phyloP scores from a whole-genome alignment of 306 rosid species.

The Vigna radiata region DNA sequence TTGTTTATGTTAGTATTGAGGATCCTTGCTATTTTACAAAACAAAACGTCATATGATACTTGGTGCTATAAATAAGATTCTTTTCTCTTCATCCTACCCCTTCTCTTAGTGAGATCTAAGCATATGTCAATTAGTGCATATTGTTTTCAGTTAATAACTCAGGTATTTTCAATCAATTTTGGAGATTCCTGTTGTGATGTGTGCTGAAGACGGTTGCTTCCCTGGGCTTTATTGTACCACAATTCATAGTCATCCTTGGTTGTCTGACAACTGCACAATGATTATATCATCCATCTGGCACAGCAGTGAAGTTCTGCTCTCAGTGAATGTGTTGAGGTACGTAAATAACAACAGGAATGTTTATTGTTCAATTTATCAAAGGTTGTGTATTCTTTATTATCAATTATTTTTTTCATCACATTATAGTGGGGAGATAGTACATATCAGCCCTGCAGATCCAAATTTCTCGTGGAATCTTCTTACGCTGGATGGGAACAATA shows the following conservation, averaged over 20 bases:
- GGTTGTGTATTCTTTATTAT: conserved; percentile 9
- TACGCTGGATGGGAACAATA: conserved; percentile 67
- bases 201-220: conserved; percentile 75
- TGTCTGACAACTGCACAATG: conserved; percentile 78
- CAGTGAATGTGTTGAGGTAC: conserved; percentile 79
- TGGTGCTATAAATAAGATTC: not conserved
- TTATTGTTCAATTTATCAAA: conserved; percentile 8
- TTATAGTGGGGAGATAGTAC: conserved; percentile 65
- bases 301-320: conserved; percentile 75
- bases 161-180: conserved; percentile 34
- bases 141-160: conserved; percentile 13
- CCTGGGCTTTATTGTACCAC: conserved; percentile 78
- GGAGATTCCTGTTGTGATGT: conserved; percentile 81
- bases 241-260: conserved; percentile 72
- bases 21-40: not conserved
- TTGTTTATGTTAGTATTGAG: not conserved
- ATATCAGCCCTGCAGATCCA: conserved; percentile 63
- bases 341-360: conserved; percentile 17
- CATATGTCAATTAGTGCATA: not conserved
- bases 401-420: conserved; percentile 7
- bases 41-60: not conserved
- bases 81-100: not conserved
- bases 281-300: conserved; percentile 75
- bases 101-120: conserved; percentile 12
- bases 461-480: conserved; percentile 74